phyloP scores from a whole-genome alignment of 106 monocot species.

The Amphibolis antarctica region DNA sequence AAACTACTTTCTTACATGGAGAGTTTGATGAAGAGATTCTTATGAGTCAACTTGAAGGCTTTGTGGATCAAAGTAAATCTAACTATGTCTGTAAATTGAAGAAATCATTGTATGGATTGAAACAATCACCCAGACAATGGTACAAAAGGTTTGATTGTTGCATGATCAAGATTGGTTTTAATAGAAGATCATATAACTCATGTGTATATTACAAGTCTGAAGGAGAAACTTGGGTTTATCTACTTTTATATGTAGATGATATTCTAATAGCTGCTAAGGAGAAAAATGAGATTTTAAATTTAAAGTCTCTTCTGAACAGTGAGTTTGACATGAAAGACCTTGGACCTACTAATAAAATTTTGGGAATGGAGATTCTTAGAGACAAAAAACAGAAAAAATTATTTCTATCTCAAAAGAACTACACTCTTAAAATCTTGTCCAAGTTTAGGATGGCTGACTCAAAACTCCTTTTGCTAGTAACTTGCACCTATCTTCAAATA shows the following conservation, averaged over 20 bases:
- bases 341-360: neutral
- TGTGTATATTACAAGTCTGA: neutral
- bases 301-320: neutral
- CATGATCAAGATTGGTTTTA: neutral
- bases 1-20: neutral
- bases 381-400: neutral
- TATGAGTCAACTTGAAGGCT: neutral
- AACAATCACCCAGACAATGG: neutral
- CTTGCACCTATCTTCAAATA: neutral
- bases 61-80: neutral
- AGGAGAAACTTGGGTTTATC: neutral
- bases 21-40: neutral
- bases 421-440: neutral
- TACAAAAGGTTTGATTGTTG: constrained; percentile 1
- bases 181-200: neutral
- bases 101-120: neutral
- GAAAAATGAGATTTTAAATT: neutral
- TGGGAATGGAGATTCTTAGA: constrained; percentile 5
- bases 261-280: neutral
- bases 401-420: neutral
- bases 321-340: constrained; percentile 10
- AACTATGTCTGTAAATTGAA: neutral
- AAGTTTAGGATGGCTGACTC: neutral
- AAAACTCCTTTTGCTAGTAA: neutral
- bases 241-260: neutral